Evolutionary conservation across 768 basidiomycete genomes (phyloP).

Genomic region (Trametes cingulata): DNA sequence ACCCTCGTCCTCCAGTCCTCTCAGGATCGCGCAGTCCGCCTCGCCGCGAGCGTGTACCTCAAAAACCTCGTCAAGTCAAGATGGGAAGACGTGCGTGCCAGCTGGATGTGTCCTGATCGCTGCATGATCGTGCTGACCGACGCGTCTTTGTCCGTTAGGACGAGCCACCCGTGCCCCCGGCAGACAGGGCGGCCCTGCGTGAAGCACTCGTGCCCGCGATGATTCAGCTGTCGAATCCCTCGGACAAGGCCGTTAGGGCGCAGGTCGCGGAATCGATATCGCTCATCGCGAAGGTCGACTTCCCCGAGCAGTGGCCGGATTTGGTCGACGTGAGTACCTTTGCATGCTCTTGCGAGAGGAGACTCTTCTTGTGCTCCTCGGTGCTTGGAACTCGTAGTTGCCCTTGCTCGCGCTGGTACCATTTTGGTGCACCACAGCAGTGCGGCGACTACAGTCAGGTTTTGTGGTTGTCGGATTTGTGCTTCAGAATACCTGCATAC

Average conservation of each 20-base stretch:
- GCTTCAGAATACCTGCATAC: too few relatives aligned
- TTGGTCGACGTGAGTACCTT: slow-evolving; percentile 78
- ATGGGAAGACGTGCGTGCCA: slow-evolving; percentile 76
- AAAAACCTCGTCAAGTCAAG: slow-evolving; percentile 87
- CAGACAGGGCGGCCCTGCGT: slow-evolving; percentile 75
- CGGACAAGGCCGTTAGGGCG: slow-evolving; percentile 71
- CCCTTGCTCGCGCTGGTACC: too few relatives aligned
- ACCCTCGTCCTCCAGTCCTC: slow-evolving; percentile 70
- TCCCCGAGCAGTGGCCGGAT: slow-evolving; percentile 85
- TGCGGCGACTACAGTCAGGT: too few relatives aligned
- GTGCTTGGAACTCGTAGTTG: too few relatives aligned
- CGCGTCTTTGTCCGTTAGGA: slow-evolving; percentile 46
- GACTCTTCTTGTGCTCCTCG: too few relatives aligned
- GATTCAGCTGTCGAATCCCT: slow-evolving; percentile 76
- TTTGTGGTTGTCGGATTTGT: too few relatives aligned
- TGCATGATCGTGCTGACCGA: background rate
- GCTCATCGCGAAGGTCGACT: slow-evolving; percentile 89
- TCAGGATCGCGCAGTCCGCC: slow-evolving; percentile 68
- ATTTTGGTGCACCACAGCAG: background rate
- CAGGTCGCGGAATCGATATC: slow-evolving; percentile 94
- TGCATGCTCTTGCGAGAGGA: background rate
- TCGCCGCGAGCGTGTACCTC: slow-evolving; percentile 86
- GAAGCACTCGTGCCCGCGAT: slow-evolving; percentile 86
- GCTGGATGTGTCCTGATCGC: background rate
- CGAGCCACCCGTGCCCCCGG: slow-evolving; percentile 64